Conservation (phyloP, 2,329 filamentous ascomycete genomes). For the Penicillium sumatraense region DNA sequence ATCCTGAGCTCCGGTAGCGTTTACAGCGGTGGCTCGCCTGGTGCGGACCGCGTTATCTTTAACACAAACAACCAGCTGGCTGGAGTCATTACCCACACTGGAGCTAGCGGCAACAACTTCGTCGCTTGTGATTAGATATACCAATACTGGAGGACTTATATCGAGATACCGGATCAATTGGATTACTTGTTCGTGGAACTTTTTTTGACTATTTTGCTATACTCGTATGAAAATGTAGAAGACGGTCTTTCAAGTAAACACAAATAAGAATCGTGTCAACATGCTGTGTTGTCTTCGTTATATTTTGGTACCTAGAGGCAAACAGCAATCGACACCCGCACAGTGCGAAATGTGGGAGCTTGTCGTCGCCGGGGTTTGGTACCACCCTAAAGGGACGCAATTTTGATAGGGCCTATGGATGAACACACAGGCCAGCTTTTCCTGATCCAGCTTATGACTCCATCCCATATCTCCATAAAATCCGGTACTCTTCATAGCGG, state of each 20-base stretch:
- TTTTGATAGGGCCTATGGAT: too few relatives aligned
- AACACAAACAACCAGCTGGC: slow-evolving; percentile 61
- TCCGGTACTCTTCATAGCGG: too few relatives aligned
- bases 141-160: neutral
- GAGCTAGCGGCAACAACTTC: slow-evolving; percentile 70
- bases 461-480: too few relatives aligned
- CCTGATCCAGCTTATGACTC: too few relatives aligned
- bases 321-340: slow-evolving; percentile 29
- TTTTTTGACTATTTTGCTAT: neutral
- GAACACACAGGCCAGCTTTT: too few relatives aligned
- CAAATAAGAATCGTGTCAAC: slow-evolving; percentile 18
- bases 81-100: slow-evolving; percentile 71
- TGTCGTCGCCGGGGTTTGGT: slow-evolving; percentile 27
- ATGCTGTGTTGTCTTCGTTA: slow-evolving; percentile 21
- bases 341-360: slow-evolving; percentile 22
- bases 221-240: slow-evolving; percentile 15
- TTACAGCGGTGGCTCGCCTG: slow-evolving; percentile 66
- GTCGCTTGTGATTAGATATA: slow-evolving; percentile 57
- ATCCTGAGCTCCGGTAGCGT: slow-evolving; percentile 53
- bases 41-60: slow-evolving; percentile 70
- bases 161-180: slow-evolving; percentile 48
- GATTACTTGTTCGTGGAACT: neutral
- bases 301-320: slow-evolving; percentile 24
- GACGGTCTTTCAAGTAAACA: slow-evolving; percentile 24
- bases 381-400: too few relatives aligned